Evolutionary conservation across 345 rosid species (phyloP), one percentile per base, ranked within the genome.

Genomic region (Toxicodendron radicans): DNA sequence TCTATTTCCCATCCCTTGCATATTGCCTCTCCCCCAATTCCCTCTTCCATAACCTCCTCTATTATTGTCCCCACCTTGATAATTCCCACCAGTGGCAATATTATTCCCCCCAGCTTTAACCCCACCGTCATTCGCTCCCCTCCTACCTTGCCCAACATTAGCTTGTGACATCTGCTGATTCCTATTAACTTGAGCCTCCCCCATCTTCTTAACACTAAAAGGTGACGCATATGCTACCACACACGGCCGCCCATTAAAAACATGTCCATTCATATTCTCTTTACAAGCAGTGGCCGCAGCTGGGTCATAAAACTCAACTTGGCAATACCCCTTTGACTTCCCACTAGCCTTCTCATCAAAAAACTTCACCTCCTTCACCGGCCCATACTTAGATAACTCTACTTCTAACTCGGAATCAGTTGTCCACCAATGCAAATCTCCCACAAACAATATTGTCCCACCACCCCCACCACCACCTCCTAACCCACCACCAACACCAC

Each of bases 401-500:
- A 76, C 67, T 85, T 91, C 97, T 58, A 93, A 82, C 68, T 93
- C 95, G 0, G 91, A 92, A 86, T 93, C 97, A 1, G 93, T 93
- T 5, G 97, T 93, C 97, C 98, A 93, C 98, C 95, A 93, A 81
- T 91, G 97, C 85, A 93, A 76, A 65, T 93, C 95, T 9, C 98
- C 98, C 68, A 93, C 91, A 77, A 89, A 93, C 75, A 93, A 78
- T 73, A 84, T 81, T 0, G 92, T 84, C 58, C 88, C 91, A 1
- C 84, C 88, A 5, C 78, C 79, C 17, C 82, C 80, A 6, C 80
- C 85, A 75, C 58, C 78, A 13, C 52, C 70, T 30, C 65, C 76
- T 32, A 33, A 60, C 70, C 81, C 78, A 71, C 70, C 75, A 7
- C 73, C 79, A 69, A 43, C 78, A n/a, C 81, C 78, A 72, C 69